These are phyloP conservation scores for Xylaria sp. DNA, from an alignment of 2,329 filamentous ascomycete species.

Conservation along the genomic window DNA sequence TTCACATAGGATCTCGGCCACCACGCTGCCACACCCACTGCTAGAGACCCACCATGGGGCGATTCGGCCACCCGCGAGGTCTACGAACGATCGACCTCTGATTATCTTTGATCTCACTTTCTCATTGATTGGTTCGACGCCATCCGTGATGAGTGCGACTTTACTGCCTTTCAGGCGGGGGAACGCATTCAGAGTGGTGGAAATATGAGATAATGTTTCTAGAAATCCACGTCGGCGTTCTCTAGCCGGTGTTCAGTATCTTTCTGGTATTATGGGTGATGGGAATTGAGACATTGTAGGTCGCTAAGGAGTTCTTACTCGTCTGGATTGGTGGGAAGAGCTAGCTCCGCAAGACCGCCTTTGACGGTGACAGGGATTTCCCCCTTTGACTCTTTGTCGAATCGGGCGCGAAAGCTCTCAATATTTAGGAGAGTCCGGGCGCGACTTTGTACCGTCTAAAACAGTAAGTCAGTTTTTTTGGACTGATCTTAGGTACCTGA, in stretches of 20 bases:
- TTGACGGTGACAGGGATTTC: background rate
- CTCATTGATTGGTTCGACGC: background rate
- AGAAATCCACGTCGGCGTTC: background rate
- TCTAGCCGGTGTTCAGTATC: background rate
- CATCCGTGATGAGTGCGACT: background rate
- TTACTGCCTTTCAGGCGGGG: background rate
- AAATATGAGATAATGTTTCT: background rate
- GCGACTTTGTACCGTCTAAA: background rate
- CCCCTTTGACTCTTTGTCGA: background rate
- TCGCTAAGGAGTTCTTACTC: background rate
- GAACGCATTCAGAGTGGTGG: background rate
- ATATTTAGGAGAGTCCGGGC: background rate
- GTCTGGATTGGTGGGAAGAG: background rate
- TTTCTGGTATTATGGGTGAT: background rate
- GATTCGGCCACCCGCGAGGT: background rate
- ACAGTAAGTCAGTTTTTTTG: background rate
- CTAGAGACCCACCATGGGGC: background rate
- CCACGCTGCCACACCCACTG: background rate
- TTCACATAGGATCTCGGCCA: background rate
- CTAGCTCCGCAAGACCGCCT: background rate
- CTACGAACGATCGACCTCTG: background rate
- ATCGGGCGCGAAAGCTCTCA: background rate
- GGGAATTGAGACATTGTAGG: background rate
- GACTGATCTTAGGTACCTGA: no score
- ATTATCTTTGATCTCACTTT: background rate